Base-by-base conservation (phyloP, 2,329 filamentous ascomycete species). In the Penicillium sumatraense region DNA sequence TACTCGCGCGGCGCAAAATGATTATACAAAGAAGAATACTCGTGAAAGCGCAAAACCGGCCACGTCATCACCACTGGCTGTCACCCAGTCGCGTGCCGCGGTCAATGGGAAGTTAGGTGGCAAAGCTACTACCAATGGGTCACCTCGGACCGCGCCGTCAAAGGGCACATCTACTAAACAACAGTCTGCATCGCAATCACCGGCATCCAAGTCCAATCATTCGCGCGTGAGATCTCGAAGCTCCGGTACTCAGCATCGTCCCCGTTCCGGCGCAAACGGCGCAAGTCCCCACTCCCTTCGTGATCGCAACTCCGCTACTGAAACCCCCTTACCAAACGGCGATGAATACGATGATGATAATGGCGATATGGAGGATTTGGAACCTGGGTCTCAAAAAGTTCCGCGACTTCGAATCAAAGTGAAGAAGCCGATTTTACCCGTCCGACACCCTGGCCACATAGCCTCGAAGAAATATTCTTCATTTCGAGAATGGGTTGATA, bases 401-500 rank as follows among this genome's bases (percentile, higher is more conserved):
- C 73, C 72, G 23, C 67, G 73, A 48, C 53, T 77, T 45, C 70
- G 78, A 51, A 78, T 85, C 45, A 80, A 78, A 60, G 74, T 85
- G 21, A 79, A 78, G 57, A 80, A 80, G 63, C 81, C 81, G 16
- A 75, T 78, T 24, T 72, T 81, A 24, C 74, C 76, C 6, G 74
- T 81, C 49, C 78, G 80, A 21, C 80, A 84, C 60, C 83, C 83
- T 13, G 75, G 75, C 23, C 80, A 85, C 58, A 72, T 81, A 16
- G 69, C 75, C 9, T 68, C 72, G 35, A 75, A 75, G 33, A 79
- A 79, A 61, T 78, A 78, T 61, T 59, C 72, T n/a, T 81, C 82
- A 0, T 83, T 86, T 62, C 71, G 85, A 83, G 77, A 89, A 83
- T 83, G 91, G 90, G 61, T 85, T n/a, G 75, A 81, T 53, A 72